A percentile compares a stretch with the other conserved stretches of the same genome.
These are phyloP conservation scores for Cyclotella sp. DNA, from an alignment of 108 stramenopile genomes.

Conservation along the genomic window DNA sequence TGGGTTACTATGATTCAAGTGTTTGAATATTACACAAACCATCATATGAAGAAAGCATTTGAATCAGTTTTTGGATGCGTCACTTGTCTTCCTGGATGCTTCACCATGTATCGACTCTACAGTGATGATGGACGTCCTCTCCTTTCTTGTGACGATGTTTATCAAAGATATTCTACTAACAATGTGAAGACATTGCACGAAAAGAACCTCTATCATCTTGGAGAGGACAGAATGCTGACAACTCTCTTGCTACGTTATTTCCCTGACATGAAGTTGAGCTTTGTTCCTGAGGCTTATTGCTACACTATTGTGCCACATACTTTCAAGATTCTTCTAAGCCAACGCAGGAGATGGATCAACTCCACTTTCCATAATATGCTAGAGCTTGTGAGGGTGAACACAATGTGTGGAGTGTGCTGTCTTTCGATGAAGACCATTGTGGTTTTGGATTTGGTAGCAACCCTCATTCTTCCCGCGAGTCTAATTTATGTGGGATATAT, in stretches of 20 bases:
- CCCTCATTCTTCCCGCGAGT: slow-evolving; percentile 53
- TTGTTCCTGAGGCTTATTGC: slow-evolving; percentile 51
- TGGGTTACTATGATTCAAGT: slow-evolving; percentile 76
- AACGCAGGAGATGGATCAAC: slow-evolving; percentile 56
- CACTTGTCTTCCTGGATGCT: slow-evolving; percentile 67
- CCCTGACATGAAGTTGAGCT: slow-evolving; percentile 48
- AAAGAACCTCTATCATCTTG: slow-evolving; percentile 58
- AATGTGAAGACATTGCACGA: slow-evolving; percentile 54
- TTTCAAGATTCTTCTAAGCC: slow-evolving; percentile 50
- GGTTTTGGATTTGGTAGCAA: slow-evolving; percentile 52
- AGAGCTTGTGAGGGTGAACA: slow-evolving; percentile 49
- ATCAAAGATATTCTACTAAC: slow-evolving; percentile 44
- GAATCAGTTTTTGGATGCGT: slow-evolving; percentile 70
- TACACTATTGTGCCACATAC: slow-evolving; percentile 58
- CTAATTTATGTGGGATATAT: slow-evolving; percentile 59
- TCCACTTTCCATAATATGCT: slow-evolving; percentile 62
- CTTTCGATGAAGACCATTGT: slow-evolving; percentile 57
- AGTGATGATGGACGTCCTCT: slow-evolving; percentile 57
- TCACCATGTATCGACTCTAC: slow-evolving; percentile 67
- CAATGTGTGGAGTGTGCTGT: slow-evolving; percentile 60
- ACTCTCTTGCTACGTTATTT: slow-evolving; percentile 49
- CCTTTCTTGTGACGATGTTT: slow-evolving; percentile 56
- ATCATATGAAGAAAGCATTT: slow-evolving; percentile 68
- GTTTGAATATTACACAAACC: slow-evolving; percentile 67
- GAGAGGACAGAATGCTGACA: slow-evolving; percentile 57